These are phyloP conservation scores for Neocucurbitaria cava DNA, from an alignment of 2,329 filamentous ascomycete species.

Conservation along the genomic window DNA sequence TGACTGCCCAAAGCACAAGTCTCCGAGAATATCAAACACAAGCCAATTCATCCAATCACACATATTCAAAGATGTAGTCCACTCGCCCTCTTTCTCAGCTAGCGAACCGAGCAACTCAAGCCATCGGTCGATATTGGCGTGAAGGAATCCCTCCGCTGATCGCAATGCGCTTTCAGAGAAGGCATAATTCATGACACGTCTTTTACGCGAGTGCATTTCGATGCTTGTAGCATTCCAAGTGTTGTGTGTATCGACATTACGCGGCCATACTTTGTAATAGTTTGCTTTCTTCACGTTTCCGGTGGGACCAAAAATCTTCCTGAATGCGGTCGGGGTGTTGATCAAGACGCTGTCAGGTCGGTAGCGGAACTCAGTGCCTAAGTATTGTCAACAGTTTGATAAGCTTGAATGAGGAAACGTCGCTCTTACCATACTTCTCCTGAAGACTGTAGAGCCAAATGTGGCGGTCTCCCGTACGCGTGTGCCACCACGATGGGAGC, in stretches of 20 bases:
- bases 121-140: slow-evolving; percentile 32
- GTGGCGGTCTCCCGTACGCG: slow-evolving; percentile 74
- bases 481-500: slow-evolving; percentile 61
- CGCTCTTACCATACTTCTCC: slow-evolving; percentile 66
- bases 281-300: slow-evolving; percentile 55
- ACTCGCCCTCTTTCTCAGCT: slow-evolving; percentile 14
- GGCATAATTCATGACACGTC: slow-evolving; percentile 50
- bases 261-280: slow-evolving; percentile 53
- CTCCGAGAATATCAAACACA: slow-evolving; percentile 56
- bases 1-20: slow-evolving; percentile 48
- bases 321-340: slow-evolving; percentile 65
- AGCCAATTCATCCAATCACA: slow-evolving; percentile 42
- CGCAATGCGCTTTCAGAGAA: slow-evolving; percentile 51
- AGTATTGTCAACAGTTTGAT: not conserved
- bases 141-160: slow-evolving; percentile 50
- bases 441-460: slow-evolving; percentile 75
- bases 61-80: slow-evolving; percentile 24
- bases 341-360: slow-evolving; percentile 77
- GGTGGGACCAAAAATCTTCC: slow-evolving; percentile 54
- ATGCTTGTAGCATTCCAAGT: slow-evolving; percentile 44
- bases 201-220: slow-evolving; percentile 46
- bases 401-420: not conserved
- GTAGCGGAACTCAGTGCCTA: slow-evolving; percentile 61
- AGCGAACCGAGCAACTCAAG: slow-evolving; percentile 23
- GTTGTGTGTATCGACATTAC: slow-evolving; percentile 43